A percentile compares a stretch with the other conserved stretches of the same genome.
phyloP scores from a whole-genome alignment of 352 stramenopile species.

The Peronospora farinosa region DNA sequence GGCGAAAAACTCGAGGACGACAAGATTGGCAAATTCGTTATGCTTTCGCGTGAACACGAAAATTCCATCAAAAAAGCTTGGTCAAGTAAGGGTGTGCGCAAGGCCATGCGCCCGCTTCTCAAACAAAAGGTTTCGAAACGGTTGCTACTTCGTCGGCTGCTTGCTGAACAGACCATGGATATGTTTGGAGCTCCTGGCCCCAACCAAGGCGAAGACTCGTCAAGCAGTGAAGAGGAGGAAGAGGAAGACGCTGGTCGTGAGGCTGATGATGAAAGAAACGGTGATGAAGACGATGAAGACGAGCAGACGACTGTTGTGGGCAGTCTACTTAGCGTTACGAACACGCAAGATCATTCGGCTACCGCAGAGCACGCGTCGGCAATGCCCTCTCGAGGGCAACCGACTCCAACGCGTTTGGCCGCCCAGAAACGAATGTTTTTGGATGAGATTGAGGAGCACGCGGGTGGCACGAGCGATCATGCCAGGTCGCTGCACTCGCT shows the following conservation, averaged over 20 bases:
- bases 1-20: conserved; percentile 69
- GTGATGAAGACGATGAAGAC: conserved; percentile 65
- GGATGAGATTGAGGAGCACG: conserved; percentile 67
- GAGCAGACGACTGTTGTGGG: conserved; percentile 77
- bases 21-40: conserved; percentile 77
- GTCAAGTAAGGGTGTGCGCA: conserved; percentile 81
- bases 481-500: conserved; percentile 70
- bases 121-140: conserved; percentile 85
- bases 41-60: conserved; percentile 81
- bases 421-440: conserved; percentile 38
- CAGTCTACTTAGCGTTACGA: conserved; percentile 67
- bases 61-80: conserved; percentile 85
- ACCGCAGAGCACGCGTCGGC: conserved; percentile 9
- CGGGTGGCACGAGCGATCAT: conserved; percentile 46
- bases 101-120: conserved; percentile 78
- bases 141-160: conserved; percentile 60
- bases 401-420: conserved; percentile 14
- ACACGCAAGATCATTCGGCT: conserved; percentile 39
- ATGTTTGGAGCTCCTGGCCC: conserved; percentile 26
- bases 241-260: conserved; percentile 42
- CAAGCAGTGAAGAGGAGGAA: conserved; percentile 69
- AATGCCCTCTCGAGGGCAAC: conserved; percentile 13
- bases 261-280: conserved; percentile 42
- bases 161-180: conserved; percentile 63
- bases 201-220: conserved; percentile 51